Evolutionary conservation across 495 filamentous ascomycete species (phyloP).

Genomic region (Penicillium riverlandense): DNA sequence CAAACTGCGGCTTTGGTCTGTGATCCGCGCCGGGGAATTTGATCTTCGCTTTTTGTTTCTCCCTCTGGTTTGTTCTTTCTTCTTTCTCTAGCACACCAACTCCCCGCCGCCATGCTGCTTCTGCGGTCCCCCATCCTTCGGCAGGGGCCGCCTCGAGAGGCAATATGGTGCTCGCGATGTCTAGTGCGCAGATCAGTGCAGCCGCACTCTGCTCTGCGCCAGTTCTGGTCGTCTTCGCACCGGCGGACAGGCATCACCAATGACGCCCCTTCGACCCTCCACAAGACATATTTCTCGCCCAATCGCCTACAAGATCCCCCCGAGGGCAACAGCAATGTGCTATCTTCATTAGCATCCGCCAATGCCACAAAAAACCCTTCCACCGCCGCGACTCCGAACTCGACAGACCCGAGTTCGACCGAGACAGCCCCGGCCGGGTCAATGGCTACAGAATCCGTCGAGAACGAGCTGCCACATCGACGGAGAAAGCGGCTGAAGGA

Average conservation of each 20-base stretch:
- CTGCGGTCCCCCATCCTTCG: slow-evolving; percentile 34
- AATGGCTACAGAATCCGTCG: slow-evolving; percentile 12
- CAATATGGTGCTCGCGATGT: slow-evolving; percentile 27
- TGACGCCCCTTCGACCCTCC: slow-evolving; percentile 18
- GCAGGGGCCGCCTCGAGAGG: slow-evolving; percentile 25
- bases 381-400: slow-evolving; percentile 2
- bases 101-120: slow-evolving; percentile 30
- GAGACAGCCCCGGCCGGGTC: slow-evolving; percentile 5
- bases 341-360: slow-evolving; percentile 22
- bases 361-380: slow-evolving; percentile 11
- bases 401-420: slow-evolving; percentile 2
- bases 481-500: slow-evolving; percentile 45
- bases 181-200: slow-evolving; percentile 10
- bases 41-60: slow-evolving; percentile 16
- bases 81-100: slow-evolving; percentile 2
- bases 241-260: slow-evolving; percentile 22
- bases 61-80: slow-evolving; percentile 16
- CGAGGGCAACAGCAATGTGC: slow-evolving; percentile 14
- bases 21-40: slow-evolving; percentile 20
- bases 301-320: slow-evolving; percentile 18
- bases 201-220: slow-evolving; percentile 16
- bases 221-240: slow-evolving; percentile 27
- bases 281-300: slow-evolving; percentile 37
- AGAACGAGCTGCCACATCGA: slow-evolving; percentile 40
- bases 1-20: slow-evolving; percentile 27